These are phyloP conservation scores for Corylus americana DNA, from an alignment of 306 rosid genomes.

Conservation along the genomic window DNA sequence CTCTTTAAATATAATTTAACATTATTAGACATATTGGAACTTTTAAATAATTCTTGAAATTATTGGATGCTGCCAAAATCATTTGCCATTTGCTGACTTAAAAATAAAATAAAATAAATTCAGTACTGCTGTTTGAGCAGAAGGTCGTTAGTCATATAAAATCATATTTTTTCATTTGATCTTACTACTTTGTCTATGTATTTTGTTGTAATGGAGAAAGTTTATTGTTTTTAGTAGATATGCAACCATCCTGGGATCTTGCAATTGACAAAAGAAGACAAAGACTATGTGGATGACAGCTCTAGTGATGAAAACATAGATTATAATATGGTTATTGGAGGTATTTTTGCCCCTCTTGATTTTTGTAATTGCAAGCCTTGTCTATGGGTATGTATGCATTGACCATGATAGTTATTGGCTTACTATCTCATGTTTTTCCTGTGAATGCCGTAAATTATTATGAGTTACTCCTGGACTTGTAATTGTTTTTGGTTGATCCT, in stretches of 20 bases:
- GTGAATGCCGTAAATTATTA: background rate
- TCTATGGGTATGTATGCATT: background rate
- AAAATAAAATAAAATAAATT: background rate
- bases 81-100: background rate
- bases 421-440: background rate
- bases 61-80: too few species aligned
- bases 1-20: too few species aligned
- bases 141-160: constrained; percentile 1
- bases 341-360: constrained; percentile 34
- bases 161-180: constrained; percentile 12
- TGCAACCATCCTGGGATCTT: constrained; percentile 99
- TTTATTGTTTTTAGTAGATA: constrained; percentile 63
- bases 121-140: background rate
- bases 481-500: background rate
- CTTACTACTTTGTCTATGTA: constrained; percentile 25
- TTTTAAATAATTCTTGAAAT: too few species aligned
- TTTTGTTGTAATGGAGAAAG: constrained; percentile 18
- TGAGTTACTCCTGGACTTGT: background rate
- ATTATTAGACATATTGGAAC: too few species aligned
- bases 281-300: constrained; percentile 71
- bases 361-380: constrained; percentile 17
- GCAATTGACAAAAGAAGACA: constrained; percentile 88
- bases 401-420: constrained; percentile 5
- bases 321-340: constrained; percentile 66
- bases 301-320: constrained; percentile 93